phyloP scores from a whole-genome alignment of 371 early-diverging fungal genomes.

The Phascolomyces articulosus region DNA sequence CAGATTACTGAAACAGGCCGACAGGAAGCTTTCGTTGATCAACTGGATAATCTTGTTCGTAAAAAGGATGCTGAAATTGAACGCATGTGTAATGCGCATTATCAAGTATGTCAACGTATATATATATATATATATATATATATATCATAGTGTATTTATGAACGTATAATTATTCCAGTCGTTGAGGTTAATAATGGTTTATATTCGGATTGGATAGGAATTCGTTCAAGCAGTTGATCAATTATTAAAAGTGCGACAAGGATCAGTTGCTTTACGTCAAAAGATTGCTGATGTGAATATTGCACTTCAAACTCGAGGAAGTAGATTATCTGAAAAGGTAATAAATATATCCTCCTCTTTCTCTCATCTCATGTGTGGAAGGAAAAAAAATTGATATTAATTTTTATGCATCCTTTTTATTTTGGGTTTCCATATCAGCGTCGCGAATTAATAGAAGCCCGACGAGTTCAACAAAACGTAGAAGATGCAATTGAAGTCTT shows the following conservation, averaged over 20 bases:
- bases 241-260: conserved; percentile 90
- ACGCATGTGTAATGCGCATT: conserved; percentile 94
- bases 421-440: conserved; percentile 59
- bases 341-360: too few species aligned
- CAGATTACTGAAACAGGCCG: conserved; percentile 86
- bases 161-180: too few species aligned
- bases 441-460: conserved; percentile 85
- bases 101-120: conserved; percentile 69
- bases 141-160: too few species aligned
- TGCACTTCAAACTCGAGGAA: conserved; percentile 84
- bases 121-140: neutral
- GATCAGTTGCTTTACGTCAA: conserved; percentile 81
- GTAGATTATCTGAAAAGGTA: conserved; percentile 78
- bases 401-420: neutral
- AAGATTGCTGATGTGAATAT: conserved; percentile 85
- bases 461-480: conserved; percentile 85
- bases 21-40: conserved; percentile 87
- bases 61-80: conserved; percentile 97
- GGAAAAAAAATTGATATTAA: neutral
- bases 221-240: conserved; percentile 96
- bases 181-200: too few species aligned
- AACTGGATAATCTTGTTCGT: conserved; percentile 77
- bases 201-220: too few species aligned
- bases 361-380: too few species aligned
- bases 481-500: conserved; percentile 85